Evolutionary conservation across 2,329 filamentous ascomycete species (phyloP), one percentile per base, ranked within the genome.

Genomic region (Amauroascus niger): DNA sequence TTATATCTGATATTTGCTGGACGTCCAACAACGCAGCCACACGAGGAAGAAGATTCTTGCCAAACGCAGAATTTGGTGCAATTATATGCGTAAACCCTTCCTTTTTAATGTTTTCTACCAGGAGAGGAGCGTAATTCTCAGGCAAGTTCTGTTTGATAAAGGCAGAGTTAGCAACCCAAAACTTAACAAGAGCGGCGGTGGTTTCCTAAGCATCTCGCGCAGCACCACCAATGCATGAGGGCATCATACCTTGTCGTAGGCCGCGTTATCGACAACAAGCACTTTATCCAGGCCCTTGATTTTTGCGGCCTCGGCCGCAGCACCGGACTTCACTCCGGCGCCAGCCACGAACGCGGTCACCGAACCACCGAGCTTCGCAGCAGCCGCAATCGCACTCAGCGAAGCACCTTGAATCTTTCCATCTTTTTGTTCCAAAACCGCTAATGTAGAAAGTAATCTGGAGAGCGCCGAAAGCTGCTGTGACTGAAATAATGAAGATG

Each of bases 81-180:
- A 98, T 79, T 59, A 98, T 80, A 67, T 98, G 93, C 57, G 90
- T 95, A 71, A 89, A 97, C 56, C 84, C 87, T 57, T 88, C 90
- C 69, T 93, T 93, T 75, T 95, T 95, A 72, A 97, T 91, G 71
- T 97, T 98, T 71, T 97, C 91, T 49, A 89, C 86, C 39, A 98
- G 77, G 45, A 98, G 77, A 53, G 89, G 87, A n/a, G 91, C 93
- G 67, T 81, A 97, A 76, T 88, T 96, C 74, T 98, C 93, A 50
- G 93, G 83, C 1, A 98, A 80, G 48, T 89, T 88, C 87, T 89
- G 60, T 8, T 40, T 22, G 11, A 7, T 24, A 45, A 30, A 24
- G 14, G 9, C 43, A 45, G 28, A 11, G 26, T 48, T 22, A 53
- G 41, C 35, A 45, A 49, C 8, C 28, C 13, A 43, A 11, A 6